Base-by-base conservation (phyloP, 2,329 filamentous ascomycete species). In the Escovopsis sp. region DNA sequence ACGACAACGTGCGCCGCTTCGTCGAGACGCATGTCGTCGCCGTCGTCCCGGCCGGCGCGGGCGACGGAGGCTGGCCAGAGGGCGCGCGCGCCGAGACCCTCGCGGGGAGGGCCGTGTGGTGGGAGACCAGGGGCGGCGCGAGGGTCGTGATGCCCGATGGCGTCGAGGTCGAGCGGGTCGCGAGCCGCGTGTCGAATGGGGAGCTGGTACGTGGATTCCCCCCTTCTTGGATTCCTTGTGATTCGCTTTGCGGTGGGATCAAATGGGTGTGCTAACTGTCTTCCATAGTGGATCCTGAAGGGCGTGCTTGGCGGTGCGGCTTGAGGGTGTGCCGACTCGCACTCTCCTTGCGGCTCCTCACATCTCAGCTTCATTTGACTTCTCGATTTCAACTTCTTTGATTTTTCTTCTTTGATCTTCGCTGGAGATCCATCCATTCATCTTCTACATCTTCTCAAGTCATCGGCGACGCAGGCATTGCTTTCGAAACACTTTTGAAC, bases 11-110 rank as follows among this genome's bases (percentile, higher is more conserved):
- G 47, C 70, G 72, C 53, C 68, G 74, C 33, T 96, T 96, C 58
- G 84, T 94, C 2, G 81, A 93, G 63, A 81, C 81, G 37, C 91
- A 98, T 62, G 70, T 95, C 41, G 72, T 96, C 5, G 71, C 77
- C 5, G 84, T 76, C 5, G 84, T 76, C 53, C 86, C 87, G 1
- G 20, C 4, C 20, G 20, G 4, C 20, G 20, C 20, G 20, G 3
- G 20, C 20, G 20, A 20, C 4, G 20, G 20, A 20, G 20, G 20
- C 20, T 96, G 89, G 88, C 61, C 66, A 24, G 76, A 83, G 50
- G 67, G 68, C 1, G 59, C 69, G 48, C 86, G 80, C 60, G 68
- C 74, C 1, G 72, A 78, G 63, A 83, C 83, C 0, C 66, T 79
- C 8, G 67, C 62, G 0, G 70, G 69, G 4, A 71, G 70, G 42